These are phyloP conservation scores for Saprolegnia parasitica DNA, from an alignment of 352 stramenopile genomes.

Conservation along the genomic window DNA sequence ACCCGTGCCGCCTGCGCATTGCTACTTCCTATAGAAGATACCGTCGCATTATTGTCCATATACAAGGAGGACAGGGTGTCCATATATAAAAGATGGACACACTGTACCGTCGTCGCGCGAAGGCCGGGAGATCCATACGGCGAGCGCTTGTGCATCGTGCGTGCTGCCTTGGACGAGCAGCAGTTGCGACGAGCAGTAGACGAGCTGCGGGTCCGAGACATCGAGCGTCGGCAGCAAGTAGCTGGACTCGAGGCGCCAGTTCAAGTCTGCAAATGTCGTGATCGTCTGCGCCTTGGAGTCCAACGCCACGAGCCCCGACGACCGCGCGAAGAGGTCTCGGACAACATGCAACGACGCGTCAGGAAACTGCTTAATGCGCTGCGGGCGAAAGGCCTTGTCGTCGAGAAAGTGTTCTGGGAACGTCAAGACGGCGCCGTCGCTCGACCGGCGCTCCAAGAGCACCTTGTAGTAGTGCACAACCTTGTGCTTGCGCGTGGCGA, in stretches of 20 bases:
- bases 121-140: conserved; percentile 75
- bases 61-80: background rate
- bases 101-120: conserved; percentile 42
- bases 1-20: conserved; percentile 48
- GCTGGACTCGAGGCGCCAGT: conserved; percentile 64
- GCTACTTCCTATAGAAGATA: too few relatives aligned
- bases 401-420: conserved; percentile 84
- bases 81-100: background rate
- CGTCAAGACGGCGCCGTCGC: conserved; percentile 54
- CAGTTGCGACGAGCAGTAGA: conserved; percentile 76
- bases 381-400: conserved; percentile 76
- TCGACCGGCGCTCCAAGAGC: conserved; percentile 67
- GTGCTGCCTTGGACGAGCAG: conserved; percentile 69
- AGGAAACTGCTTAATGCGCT: conserved; percentile 76
- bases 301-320: conserved; percentile 70
- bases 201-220: conserved; percentile 53
- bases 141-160: conserved; percentile 39
- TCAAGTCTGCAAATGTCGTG: conserved; percentile 73
- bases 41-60: too few relatives aligned
- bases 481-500: conserved; percentile 53
- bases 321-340: conserved; percentile 58
- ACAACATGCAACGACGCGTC: conserved; percentile 66
- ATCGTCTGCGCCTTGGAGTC: conserved; percentile 47
- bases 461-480: conserved; percentile 70
- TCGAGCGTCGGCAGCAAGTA: conserved; percentile 56